Base-by-base conservation (phyloP, 768 basidiomycete species). In the Pholiota conissans region DNA sequence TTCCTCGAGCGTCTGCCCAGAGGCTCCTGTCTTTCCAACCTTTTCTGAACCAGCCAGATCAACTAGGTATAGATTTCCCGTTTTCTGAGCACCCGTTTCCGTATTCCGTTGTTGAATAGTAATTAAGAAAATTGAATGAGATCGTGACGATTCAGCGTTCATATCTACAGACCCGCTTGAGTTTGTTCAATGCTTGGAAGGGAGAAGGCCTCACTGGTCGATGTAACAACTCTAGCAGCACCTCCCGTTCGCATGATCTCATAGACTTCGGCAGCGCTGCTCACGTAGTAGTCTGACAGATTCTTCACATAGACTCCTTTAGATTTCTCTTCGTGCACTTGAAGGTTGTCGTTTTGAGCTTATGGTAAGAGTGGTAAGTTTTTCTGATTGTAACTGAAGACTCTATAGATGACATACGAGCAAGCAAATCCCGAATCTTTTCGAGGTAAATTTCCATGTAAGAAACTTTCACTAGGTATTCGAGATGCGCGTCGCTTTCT, bases 401-500 rank as follows among this genome's bases (percentile, higher is more conserved):
- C 29, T n/a, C 16, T 10, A 18, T 5, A n/a, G 16, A 51, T 47
- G 11, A 84, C 96, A 69, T 73, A 98, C 96, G 97, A 59, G 94
- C 90, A 53, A 99, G 82, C 55, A 99, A 76, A 81, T 99, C 97
- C 52, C 95, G 84, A 63, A 99, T 93, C 61, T 89, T 86, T 74
- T 99, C 97, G 59, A 98, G 82, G 74, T 99, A 99, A 58, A 99
- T 98, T 77, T 99, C 97, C 96, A 99, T 98, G 73, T 98, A 99
- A 32, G 94, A 97, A 51, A 98, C 97, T 76, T 99, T 99, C 71
- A 99, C 97, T 62, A 98, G 86, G 72, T 99, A 99, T 74, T 99
- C 97, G 57, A 99, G 77, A 72, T 93, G 93, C 32, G 91, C 84
- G 64, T 98, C 96, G 55, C 95, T 96, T 67, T 94, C 88, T 57